Base-by-base conservation (phyloP, 106 monocot species). In the Acorus gramineus region DNA sequence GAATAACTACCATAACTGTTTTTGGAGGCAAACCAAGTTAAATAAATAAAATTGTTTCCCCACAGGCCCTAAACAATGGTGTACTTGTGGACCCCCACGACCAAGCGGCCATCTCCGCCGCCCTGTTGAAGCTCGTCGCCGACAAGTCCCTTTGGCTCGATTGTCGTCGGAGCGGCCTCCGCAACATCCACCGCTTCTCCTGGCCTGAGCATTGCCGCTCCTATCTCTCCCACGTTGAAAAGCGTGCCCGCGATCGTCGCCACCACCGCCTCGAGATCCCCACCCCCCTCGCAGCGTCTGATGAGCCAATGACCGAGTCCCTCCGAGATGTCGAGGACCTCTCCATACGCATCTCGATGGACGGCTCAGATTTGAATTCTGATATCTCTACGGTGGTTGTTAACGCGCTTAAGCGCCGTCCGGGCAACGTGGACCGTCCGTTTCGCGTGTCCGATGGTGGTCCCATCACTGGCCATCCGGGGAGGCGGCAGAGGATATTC, bases 191-290 rank as follows among this genome's bases (percentile, higher is more conserved):
- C 62, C 73, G 74, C 43, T 89, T 82, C 82, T 89, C 89, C 4
- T 89, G 89, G 89, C 89, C 89, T 3, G 85, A 89, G 64, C 89
- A 89, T 59, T 85, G 89, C 65, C 76, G 69, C 13, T 71, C 57
- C 69, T 89, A 82, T 77, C 72, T 89, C 9, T 77, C 89, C 69
- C 71, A 79, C 8, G 62, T 79, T 46, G 79, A 77, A 42, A 74
- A 71, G 56, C 73, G 63, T 60, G 57, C 81, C 44, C 64, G 50
- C 45, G 64, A 65, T 47, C 79, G 79, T 57, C 75, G 71, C 4
- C 42, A 64, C 6, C 43, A 72, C 13, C 9, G 57, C 49, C 64
- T 67, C 49, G 53, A 61, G 44, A 55, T 69, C 46, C 54, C 65
- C 3, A 65, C 71, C 4, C 64, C 45, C 5, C 11, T 47, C 7